Percentiles rank a stretch among this genome's conserved stretches.
These are phyloP conservation scores for Mycena indigotica DNA, from an alignment of 768 basidiomycete species.

Conservation along the genomic window DNA sequence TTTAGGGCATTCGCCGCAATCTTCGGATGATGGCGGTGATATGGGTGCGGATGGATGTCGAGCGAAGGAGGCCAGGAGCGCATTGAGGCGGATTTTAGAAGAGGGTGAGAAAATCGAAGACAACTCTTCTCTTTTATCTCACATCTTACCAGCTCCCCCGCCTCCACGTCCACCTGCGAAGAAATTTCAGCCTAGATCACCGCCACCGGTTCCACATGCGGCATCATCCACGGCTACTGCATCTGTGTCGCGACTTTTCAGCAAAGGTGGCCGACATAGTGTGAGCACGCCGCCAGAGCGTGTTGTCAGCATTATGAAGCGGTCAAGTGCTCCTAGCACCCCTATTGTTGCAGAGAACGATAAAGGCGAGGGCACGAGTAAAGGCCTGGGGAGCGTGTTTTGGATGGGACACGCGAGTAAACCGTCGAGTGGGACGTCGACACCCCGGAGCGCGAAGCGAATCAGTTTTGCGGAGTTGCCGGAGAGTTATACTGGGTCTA, in stretches of 20 bases:
- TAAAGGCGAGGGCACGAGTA: conserved; percentile 9
- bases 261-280: conserved; percentile 42
- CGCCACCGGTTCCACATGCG: conserved; percentile 52
- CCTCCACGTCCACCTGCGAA: conserved; percentile 35
- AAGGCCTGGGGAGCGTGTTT: conserved; percentile 19
- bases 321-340: conserved; percentile 23
- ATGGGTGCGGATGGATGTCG: conserved; percentile 4
- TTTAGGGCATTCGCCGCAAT: neutral
- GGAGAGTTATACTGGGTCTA: conserved; percentile 57
- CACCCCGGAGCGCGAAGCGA: conserved; percentile 60
- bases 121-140: neutral
- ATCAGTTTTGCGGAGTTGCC: conserved; percentile 79
- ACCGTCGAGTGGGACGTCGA: conserved; percentile 38
- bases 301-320: conserved; percentile 17
- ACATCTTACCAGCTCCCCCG: conserved; percentile 13
- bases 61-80: conserved; percentile 19
- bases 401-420: conserved; percentile 27
- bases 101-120: conserved; percentile 6
- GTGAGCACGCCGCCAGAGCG: conserved; percentile 34
- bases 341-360: conserved; percentile 34
- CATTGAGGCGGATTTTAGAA: conserved; percentile 18
- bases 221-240: conserved; percentile 79
- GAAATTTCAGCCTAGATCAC: conserved; percentile 41
- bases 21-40: conserved; percentile 6
- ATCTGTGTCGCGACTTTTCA: conserved; percentile 75